These are phyloP conservation scores for Ophiostoma populinum DNA, from an alignment of 2,329 filamentous ascomycete genomes.

Conservation along the genomic window DNA sequence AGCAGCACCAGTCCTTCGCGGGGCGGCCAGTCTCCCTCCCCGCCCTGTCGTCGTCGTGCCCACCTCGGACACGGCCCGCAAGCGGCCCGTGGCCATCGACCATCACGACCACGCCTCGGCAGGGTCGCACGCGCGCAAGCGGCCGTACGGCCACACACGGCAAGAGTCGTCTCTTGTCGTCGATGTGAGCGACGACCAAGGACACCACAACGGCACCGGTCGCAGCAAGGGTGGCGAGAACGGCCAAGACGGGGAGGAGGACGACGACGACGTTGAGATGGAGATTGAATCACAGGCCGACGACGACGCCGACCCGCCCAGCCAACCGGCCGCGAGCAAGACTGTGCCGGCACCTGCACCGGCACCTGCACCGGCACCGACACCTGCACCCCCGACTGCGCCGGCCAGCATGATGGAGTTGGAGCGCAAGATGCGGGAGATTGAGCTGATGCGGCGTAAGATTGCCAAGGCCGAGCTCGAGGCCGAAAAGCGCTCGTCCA, in stretches of 20 bases:
- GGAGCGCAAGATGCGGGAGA: slow-evolving; percentile 36
- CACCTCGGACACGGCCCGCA: slow-evolving; percentile 13
- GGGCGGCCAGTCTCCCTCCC: not conserved
- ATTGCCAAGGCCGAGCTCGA: slow-evolving; percentile 44
- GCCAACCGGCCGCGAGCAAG: slow-evolving; percentile 11
- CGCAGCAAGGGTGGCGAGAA: slow-evolving; percentile 50
- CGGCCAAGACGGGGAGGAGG: slow-evolving; percentile 39
- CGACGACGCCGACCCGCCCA: too few relatives aligned
- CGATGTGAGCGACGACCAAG: slow-evolving; percentile 58
- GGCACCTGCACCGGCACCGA: slow-evolving; percentile 14
- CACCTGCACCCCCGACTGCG: slow-evolving; percentile 21
- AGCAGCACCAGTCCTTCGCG: not conserved
- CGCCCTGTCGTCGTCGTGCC: not conserved
- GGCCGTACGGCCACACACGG: slow-evolving; percentile 42
- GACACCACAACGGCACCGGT: slow-evolving; percentile 34
- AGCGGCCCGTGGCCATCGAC: slow-evolving; percentile 46
- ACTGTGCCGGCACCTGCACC: slow-evolving; percentile 22
- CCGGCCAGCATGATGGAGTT: slow-evolving; percentile 23
- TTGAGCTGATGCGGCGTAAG: slow-evolving; percentile 40
- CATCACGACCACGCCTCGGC: slow-evolving; percentile 38
- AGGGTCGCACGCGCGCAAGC: slow-evolving; percentile 27
- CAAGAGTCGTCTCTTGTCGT: slow-evolving; percentile 55
- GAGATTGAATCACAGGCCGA: slow-evolving; percentile 41
- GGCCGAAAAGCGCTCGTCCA: slow-evolving; percentile 28
- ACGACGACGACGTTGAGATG: slow-evolving; percentile 48